phyloP scores from a whole-genome alignment of 805 yeast species.

The Spathaspora sp. region DNA sequence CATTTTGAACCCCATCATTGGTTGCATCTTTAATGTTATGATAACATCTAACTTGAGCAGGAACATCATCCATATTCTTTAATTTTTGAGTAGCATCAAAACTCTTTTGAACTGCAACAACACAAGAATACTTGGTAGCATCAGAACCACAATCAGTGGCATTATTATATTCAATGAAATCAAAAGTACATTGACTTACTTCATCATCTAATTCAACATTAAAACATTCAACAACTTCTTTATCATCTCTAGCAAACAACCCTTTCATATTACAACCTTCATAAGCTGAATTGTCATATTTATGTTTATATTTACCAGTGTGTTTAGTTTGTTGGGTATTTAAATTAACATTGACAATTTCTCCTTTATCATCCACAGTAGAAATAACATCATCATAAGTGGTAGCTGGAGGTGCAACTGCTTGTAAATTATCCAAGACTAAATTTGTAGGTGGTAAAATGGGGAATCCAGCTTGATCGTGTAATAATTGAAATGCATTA shows the following conservation, averaged over 20 bases:
- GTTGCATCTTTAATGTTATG: slow-evolving; percentile 6
- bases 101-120: slow-evolving; percentile 8
- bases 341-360: slow-evolving; percentile 9
- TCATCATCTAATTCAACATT: slow-evolving; percentile 7
- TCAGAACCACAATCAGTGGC: slow-evolving; percentile 6
- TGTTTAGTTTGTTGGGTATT: slow-evolving; percentile 8
- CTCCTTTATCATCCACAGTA: slow-evolving; percentile 9
- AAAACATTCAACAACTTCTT: slow-evolving; percentile 3
- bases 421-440: slow-evolving; percentile 8
- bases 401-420: not conserved
- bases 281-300: slow-evolving; percentile 9
- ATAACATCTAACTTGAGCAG: slow-evolving; percentile 12
- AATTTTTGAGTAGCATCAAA: slow-evolving; percentile 8
- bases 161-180: slow-evolving; percentile 8
- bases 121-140: slow-evolving; percentile 9
- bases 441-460: slow-evolving; percentile 11
- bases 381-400: slow-evolving; percentile 7
- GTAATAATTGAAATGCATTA: slow-evolving; percentile 5
- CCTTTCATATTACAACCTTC: slow-evolving; percentile 1
- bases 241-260: slow-evolving; percentile 6
- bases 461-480: slow-evolving; percentile 7
- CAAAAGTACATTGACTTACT: slow-evolving; percentile 9
- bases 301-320: slow-evolving; percentile 7
- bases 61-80: slow-evolving; percentile 8
- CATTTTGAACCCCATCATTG: slow-evolving; percentile 3